Evolutionary conservation across 768 basidiomycete genomes (phyloP), one percentile per base, ranked within the genome.

Genomic region (Gloeopeniophorella convolvens): DNA sequence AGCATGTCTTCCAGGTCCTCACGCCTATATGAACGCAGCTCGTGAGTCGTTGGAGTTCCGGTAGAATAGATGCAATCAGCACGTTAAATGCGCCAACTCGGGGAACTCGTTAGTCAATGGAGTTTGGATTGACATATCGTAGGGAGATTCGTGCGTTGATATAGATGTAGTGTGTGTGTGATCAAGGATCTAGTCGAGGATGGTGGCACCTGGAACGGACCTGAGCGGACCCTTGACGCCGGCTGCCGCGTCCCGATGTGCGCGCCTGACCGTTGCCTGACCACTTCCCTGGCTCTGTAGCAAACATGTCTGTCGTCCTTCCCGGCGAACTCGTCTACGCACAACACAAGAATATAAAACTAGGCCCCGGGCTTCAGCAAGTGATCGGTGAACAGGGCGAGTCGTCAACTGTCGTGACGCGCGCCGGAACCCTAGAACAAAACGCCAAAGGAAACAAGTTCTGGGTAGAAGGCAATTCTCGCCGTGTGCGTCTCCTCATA

Each of bases 1-100:
- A 96, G 69, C 4, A 96, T 70, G 61, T 94, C 91, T 65, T 96
- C 89, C n/a, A 98, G 74, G 60, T 93, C 91, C 57, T 89, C 85
- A 43, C 88, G 80, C 57, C 91, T 93, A 60, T n/a, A 40, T 12
- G 23, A 36, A 34, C 11, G 32, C 5, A 42, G 16, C n/a, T n/a
- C 15, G 15, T 51, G 48, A 41, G 37, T 20, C 4, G 47, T 20
- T 23, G 30, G 4, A 33, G 18, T 8, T n/a, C 15, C 39, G 13
- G 21, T 36, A 34, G 40, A 15, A 54, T 39, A 3, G 15, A 13
- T 15, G 35, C 18, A 27, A 26, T n/a, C 21, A 26, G 42, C 68
- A 88, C 88, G 85, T 82, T 62, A 89, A 65, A 62, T 81, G 72
- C 20, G 82, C 70, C 27, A 91, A 70, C 61, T 89, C 86, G 2